Evolutionary conservation across 306 rosid genomes (phyloP).

Genomic region (Corylus heterophylla): DNA sequence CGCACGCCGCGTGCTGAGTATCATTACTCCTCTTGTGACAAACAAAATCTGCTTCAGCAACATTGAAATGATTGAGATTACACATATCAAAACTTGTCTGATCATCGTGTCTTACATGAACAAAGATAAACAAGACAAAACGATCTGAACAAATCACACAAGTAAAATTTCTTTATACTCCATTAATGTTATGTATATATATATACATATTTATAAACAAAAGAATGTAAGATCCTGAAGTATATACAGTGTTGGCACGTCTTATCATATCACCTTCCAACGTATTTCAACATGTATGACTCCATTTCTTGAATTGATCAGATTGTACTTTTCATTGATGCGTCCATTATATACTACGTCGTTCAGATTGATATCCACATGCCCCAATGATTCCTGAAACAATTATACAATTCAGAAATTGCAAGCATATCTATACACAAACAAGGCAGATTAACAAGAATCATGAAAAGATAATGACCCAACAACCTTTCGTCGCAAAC

Average conservation of each 20-base stretch:
- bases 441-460: background rate
- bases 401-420: background rate
- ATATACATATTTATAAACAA: background rate
- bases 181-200: no score
- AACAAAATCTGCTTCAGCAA: background rate
- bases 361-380: slow-evolving; percentile 26
- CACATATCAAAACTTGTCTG: background rate
- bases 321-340: slow-evolving; percentile 27
- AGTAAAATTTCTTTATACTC: background rate
- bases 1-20: no score
- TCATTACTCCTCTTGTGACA: background rate
- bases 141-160: background rate
- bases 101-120: background rate
- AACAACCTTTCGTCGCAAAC: slow-evolving; percentile 12
- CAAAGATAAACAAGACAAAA: background rate
- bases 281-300: slow-evolving; percentile 26
- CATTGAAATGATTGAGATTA: background rate
- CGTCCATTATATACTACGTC: slow-evolving; percentile 34
- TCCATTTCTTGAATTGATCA: slow-evolving; percentile 36
- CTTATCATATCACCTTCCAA: slow-evolving; percentile 23
- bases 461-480: background rate
- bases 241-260: background rate
- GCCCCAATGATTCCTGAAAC: slow-evolving; percentile 20
- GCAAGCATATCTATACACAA: background rate
- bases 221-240: background rate